Evolutionary conservation across 495 filamentous ascomycete species (phyloP).

Genomic region (Penicillium goetzii): DNA sequence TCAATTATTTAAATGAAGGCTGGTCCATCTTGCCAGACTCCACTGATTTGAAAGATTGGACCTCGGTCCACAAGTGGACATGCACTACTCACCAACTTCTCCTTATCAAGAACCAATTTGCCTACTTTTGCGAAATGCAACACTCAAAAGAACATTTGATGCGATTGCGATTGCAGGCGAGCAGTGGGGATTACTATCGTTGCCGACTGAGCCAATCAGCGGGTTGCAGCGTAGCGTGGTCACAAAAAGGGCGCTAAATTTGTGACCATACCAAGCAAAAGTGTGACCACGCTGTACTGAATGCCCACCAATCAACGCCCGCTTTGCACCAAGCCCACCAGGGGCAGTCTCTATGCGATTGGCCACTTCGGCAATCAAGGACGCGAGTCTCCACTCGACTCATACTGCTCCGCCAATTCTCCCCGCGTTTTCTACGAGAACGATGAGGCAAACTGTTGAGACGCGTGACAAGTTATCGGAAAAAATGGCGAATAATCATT

Average conservation of each 20-base stretch:
- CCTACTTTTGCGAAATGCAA: conserved; percentile 6
- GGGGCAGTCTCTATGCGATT: conserved; percentile 4
- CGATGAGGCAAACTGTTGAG: neutral
- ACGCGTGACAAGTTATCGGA: neutral
- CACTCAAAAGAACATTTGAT: conserved; percentile 5
- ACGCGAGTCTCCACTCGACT: neutral
- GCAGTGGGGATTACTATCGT: neutral
- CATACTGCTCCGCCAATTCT: neutral
- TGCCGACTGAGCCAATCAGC: conserved; percentile 15
- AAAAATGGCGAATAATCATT: neutral
- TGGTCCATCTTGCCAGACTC: neutral
- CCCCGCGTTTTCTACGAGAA: conserved; percentile 14
- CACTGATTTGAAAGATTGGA: neutral
- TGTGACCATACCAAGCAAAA: no score
- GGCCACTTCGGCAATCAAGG: conserved; percentile 16
- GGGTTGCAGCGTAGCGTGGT: no score
- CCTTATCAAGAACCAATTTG: neutral
- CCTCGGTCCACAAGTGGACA: conserved; percentile 3
- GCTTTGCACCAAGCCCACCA: neutral
- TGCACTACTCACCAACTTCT: neutral
- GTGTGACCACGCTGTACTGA: no score
- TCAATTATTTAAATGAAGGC: neutral
- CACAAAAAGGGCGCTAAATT: no score
- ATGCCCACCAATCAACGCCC: conserved; percentile 9
- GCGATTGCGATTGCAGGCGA: conserved; percentile 6